A percentile compares a stretch with the other conserved stretches of the same genome.
Evolutionary conservation across 495 filamentous ascomycete genomes (phyloP).

Genomic region (Immersiella caudata): DNA sequence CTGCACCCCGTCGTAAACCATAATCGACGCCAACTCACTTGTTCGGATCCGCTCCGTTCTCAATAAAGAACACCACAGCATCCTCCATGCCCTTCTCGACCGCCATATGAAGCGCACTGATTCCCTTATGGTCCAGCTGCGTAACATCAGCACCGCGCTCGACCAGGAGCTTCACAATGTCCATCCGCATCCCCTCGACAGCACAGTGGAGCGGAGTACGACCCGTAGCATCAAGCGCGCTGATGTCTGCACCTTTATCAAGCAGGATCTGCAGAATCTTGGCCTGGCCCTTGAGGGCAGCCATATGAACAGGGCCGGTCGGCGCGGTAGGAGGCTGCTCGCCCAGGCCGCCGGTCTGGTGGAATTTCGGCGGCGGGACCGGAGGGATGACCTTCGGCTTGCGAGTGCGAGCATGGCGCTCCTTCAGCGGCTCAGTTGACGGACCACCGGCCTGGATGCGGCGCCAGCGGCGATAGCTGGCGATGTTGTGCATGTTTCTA

Average conservation of each 20-base stretch:
- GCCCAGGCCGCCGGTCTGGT: slow-evolving; percentile 16
- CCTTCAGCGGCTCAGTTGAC: slow-evolving; percentile 25
- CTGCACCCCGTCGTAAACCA: too few species aligned
- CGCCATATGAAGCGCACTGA: slow-evolving; percentile 29
- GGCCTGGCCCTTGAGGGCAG: slow-evolving; percentile 32
- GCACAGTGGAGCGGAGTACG: slow-evolving; percentile 38
- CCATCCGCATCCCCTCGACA: slow-evolving; percentile 30
- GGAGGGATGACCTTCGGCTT: slow-evolving; percentile 20
- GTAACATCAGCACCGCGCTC: slow-evolving; percentile 31
- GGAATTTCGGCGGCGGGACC: slow-evolving; percentile 30
- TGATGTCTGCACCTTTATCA: slow-evolving; percentile 36
- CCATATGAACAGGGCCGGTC: slow-evolving; percentile 34
- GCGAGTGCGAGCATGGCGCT: slow-evolving; percentile 26
- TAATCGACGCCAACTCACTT: too few species aligned
- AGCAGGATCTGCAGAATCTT: slow-evolving; percentile 40
- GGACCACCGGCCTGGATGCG: slow-evolving; percentile 25
- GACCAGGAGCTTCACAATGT: slow-evolving; percentile 28
- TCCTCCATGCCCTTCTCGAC: slow-evolving; percentile 38
- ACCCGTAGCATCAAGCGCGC: slow-evolving; percentile 33
- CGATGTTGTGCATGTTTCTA: slow-evolving; percentile 30
- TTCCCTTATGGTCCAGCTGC: slow-evolving; percentile 22
- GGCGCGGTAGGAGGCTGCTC: slow-evolving; percentile 17
- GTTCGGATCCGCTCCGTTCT: slow-evolving; percentile 35
- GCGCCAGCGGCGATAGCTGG: slow-evolving; percentile 34
- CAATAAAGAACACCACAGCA: slow-evolving; percentile 33